Conservation (phyloP, 2,329 filamentous ascomycete genomes). For the Fusarium hostae region DNA sequence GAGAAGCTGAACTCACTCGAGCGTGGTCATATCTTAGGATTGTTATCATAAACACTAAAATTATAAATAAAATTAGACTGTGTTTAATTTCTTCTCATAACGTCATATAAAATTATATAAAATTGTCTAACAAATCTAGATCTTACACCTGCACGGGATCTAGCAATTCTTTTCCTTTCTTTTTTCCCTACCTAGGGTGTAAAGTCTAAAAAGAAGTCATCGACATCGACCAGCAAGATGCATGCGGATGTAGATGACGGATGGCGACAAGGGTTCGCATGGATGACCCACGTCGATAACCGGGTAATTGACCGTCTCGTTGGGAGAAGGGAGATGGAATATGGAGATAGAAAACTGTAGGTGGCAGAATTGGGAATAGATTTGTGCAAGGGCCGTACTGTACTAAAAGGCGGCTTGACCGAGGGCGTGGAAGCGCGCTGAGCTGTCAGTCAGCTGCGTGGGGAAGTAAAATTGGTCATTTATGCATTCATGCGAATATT, state of each 20-base stretch:
- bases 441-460: slow-evolving; percentile 39
- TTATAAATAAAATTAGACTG: not conserved
- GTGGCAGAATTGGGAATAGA: slow-evolving; percentile 27
- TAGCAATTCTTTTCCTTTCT: not conserved
- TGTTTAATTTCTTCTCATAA: not conserved
- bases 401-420: slow-evolving; percentile 42
- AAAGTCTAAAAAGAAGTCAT: slow-evolving; percentile 8
- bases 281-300: slow-evolving; percentile 31
- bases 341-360: slow-evolving; percentile 5
- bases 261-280: slow-evolving; percentile 25
- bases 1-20: not conserved
- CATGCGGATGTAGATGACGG: not conserved
- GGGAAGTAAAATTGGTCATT: slow-evolving; percentile 46
- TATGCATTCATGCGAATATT: slow-evolving; percentile 46
- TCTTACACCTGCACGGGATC: not conserved
- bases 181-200: not conserved
- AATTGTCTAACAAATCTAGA: not conserved
- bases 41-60: not conserved
- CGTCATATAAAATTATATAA: not conserved
- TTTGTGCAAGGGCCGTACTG: slow-evolving; percentile 19
- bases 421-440: slow-evolving; percentile 47
- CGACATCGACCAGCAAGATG: not conserved
- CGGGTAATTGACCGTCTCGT: slow-evolving; percentile 27
- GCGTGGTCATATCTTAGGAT: not conserved
- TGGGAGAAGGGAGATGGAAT: slow-evolving; percentile 24